Evolutionary conservation across 768 basidiomycete species (phyloP).

Genomic region (Boletus pseudo-olivaceus): DNA sequence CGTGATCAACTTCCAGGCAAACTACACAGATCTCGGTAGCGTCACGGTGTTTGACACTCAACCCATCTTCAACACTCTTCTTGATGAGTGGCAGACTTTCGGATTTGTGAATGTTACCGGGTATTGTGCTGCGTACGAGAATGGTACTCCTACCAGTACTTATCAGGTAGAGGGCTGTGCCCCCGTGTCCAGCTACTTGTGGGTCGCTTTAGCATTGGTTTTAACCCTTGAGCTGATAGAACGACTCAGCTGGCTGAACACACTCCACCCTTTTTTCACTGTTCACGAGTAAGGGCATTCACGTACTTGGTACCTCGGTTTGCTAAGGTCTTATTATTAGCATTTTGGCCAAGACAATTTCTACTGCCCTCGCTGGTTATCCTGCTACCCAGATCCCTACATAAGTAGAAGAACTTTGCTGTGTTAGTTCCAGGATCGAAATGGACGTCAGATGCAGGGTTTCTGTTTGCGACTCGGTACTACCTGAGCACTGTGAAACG

Average conservation of each 20-base stretch:
- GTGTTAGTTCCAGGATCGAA: background rate
- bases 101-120: slow-evolving; percentile 60
- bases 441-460: background rate
- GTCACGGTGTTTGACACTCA: slow-evolving; percentile 53
- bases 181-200: slow-evolving; percentile 66
- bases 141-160: slow-evolving; percentile 49
- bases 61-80: slow-evolving; percentile 54
- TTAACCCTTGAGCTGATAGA: background rate
- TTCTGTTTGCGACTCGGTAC: background rate
- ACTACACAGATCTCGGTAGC: slow-evolving; percentile 41
- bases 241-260: slow-evolving; percentile 52
- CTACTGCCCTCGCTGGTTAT: slow-evolving; percentile 41
- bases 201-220: slow-evolving; percentile 23
- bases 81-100: slow-evolving; percentile 49
- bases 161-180: slow-evolving; percentile 57
- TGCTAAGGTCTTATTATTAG: slow-evolving; percentile 27
- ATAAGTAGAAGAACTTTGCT: slow-evolving; percentile 3
- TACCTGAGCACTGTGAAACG: background rate
- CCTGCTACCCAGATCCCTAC: slow-evolving; percentile 4
- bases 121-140: slow-evolving; percentile 56
- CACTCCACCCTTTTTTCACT: slow-evolving; percentile 58
- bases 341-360: slow-evolving; percentile 49
- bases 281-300: slow-evolving; percentile 50
- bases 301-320: background rate
- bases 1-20: slow-evolving; percentile 38